Conservation (phyloP, 2,329 filamentous ascomycete genomes). For the Fragosphaeria purpurea region DNA sequence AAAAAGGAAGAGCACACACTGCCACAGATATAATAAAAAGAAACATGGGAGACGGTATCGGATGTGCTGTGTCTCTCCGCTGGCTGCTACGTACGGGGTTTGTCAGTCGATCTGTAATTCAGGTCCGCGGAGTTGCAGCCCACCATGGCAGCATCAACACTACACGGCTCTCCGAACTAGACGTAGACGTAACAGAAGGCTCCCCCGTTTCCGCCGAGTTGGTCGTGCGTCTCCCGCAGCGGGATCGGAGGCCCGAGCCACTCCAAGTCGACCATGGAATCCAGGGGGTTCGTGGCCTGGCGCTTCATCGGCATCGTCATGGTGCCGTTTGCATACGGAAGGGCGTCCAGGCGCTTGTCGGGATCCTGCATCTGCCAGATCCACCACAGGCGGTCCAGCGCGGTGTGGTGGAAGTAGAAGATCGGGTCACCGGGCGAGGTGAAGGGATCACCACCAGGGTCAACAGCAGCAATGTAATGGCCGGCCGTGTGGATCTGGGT, state of each 20-base stretch:
- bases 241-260: slow-evolving; percentile 16
- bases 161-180: slow-evolving; percentile 2
- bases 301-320: slow-evolving; percentile 10
- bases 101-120: too few relatives aligned
- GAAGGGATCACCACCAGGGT: slow-evolving; percentile 25
- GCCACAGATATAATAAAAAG: too few relatives aligned
- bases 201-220: slow-evolving; percentile 18
- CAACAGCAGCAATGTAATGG: slow-evolving; percentile 25
- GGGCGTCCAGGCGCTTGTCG: slow-evolving; percentile 18
- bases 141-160: too few relatives aligned
- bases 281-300: neutral
- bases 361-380: slow-evolving; percentile 32
- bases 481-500: slow-evolving; percentile 28
- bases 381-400: slow-evolving; percentile 31
- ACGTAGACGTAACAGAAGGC: slow-evolving; percentile 21
- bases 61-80: too few relatives aligned
- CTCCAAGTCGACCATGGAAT: slow-evolving; percentile 16
- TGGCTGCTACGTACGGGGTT: too few relatives aligned
- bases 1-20: too few relatives aligned
- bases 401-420: slow-evolving; percentile 30
- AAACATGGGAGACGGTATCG: too few relatives aligned
- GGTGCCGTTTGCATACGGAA: slow-evolving; percentile 20
- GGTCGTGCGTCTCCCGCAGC: slow-evolving; percentile 17
- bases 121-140: too few relatives aligned
- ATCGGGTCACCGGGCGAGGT: slow-evolving; percentile 28